Base-by-base conservation (phyloP, 2,329 filamentous ascomycete species). In the Hypoxylon sp. region DNA sequence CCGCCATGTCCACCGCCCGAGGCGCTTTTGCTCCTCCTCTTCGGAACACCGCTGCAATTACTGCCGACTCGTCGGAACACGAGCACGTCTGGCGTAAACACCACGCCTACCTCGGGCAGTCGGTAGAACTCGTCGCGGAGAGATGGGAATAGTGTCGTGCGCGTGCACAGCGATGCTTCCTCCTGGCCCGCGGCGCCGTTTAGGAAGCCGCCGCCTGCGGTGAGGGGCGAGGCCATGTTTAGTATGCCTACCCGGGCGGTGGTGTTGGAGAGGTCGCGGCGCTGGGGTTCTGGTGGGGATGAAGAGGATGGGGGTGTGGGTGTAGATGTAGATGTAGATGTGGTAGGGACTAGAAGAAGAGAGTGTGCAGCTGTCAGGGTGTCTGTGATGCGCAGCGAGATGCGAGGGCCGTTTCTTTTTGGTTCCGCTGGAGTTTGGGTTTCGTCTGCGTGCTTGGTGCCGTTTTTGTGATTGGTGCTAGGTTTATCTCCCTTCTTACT, bases 141-240 rank as follows among this genome's bases (percentile, higher is more conserved):
- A 0, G 82, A 82, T 0, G 82, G 78, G 3, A 83, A 76, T 0
- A 87, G 70, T 0, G 83, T 87, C 2, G 80, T 84, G 11, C 81
- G 78, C 58, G 79, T 75, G 61, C 84, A 87, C 2, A 88, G 73
- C 16, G 76, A 80, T 61, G 41, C 38, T 5, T 86, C 84, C 62
- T 87, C 84, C 55, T 86, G 82, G 3, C 78, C 78, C 6, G 78
- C 79, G 0, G 82, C 81, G 13, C 84, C 84, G 9, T 76, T 76
- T 0, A 86, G 67, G 20, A 87, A 78, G 0, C 84, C 84, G 5
- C 83, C 84, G 8, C 84, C 84, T 0, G 84, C 80, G 0, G 76
- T 76, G 0, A 84, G 73, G 0, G 82, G 81, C 0, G 83, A 87
- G 0, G 82, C 83, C 82, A 87, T 86, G 65, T 84, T 86, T 2